Conservation (phyloP, 2,329 filamentous ascomycete species). For the Tolypocladium sp. region DNA sequence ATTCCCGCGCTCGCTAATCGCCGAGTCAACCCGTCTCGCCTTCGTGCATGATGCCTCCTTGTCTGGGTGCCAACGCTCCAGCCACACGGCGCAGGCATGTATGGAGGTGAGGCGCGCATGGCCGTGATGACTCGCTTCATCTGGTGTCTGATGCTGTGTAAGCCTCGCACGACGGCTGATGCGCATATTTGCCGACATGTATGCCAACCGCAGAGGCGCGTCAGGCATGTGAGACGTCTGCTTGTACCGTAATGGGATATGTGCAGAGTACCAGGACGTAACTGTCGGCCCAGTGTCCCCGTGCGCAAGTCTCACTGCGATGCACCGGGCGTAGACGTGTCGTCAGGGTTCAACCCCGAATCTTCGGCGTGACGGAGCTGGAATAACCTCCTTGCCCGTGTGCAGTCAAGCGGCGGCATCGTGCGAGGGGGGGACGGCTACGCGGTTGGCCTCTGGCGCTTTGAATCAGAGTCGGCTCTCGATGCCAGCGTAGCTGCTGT, state of each 20-base stretch:
- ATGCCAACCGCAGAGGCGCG: not conserved
- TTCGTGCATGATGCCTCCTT: not conserved
- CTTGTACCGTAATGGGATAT: not conserved
- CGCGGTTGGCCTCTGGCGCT: not conserved
- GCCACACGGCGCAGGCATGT: not conserved
- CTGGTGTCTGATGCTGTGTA: conserved; percentile 1
- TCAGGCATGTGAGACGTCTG: not conserved
- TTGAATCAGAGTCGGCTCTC: conserved; percentile 65
- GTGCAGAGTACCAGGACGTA: not conserved
- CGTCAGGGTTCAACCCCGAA: not conserved
- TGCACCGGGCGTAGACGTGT: not conserved
- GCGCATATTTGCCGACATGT: not conserved
- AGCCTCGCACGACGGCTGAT: not conserved
- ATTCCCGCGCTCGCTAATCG: conserved; percentile 5
- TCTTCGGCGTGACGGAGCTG: not conserved
- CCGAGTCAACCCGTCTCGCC: conserved; percentile 4
- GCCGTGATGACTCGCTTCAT: not conserved
- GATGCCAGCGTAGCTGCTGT: conserved; percentile 56
- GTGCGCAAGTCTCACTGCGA: not conserved
- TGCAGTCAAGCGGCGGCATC: not conserved
- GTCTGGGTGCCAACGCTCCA: not conserved
- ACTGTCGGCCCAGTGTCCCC: not conserved
- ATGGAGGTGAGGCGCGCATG: not conserved
- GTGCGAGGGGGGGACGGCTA: not conserved
- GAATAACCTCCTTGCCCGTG: not conserved